These are phyloP conservation scores for Backusella westeae DNA, from an alignment of 192 early-diverging fungal species.

Conservation along the genomic window DNA sequence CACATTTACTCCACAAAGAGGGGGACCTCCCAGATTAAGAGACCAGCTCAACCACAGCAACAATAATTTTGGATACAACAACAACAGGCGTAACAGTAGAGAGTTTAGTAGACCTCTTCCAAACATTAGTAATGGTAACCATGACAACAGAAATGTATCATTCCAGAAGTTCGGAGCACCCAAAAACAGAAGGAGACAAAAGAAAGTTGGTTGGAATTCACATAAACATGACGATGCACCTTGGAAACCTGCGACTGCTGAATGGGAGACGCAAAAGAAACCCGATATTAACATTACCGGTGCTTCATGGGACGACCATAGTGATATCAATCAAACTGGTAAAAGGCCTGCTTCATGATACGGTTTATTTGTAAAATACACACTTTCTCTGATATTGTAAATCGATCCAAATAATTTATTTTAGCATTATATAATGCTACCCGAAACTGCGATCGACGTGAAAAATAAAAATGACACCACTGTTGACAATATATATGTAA, in stretches of 20 bases:
- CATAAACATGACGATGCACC: slow-evolving; percentile 20
- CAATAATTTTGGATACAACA: neutral
- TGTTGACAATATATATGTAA: neutral
- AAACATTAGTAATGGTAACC: neutral
- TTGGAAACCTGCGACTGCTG: slow-evolving; percentile 17
- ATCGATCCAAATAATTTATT: neutral
- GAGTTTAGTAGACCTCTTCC: neutral
- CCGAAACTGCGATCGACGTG: neutral
- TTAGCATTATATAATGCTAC: neutral
- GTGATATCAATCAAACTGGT: neutral
- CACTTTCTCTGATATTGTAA: neutral
- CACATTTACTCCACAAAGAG: neutral
- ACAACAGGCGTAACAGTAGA: neutral
- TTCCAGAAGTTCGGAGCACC: neutral
- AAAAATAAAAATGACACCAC: neutral
- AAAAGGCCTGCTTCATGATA: neutral
- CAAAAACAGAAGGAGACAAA: slow-evolving; percentile 10
- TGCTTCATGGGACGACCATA: neutral
- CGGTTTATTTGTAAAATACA: neutral
- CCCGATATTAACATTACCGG: neutral
- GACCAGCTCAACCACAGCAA: neutral
- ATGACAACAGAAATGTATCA: neutral
- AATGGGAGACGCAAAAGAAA: slow-evolving; percentile 19
- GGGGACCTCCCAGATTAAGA: neutral
- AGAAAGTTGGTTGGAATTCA: slow-evolving; percentile 31